Conservation (phyloP, 805 yeast species). For the Candida railenensis region DNA sequence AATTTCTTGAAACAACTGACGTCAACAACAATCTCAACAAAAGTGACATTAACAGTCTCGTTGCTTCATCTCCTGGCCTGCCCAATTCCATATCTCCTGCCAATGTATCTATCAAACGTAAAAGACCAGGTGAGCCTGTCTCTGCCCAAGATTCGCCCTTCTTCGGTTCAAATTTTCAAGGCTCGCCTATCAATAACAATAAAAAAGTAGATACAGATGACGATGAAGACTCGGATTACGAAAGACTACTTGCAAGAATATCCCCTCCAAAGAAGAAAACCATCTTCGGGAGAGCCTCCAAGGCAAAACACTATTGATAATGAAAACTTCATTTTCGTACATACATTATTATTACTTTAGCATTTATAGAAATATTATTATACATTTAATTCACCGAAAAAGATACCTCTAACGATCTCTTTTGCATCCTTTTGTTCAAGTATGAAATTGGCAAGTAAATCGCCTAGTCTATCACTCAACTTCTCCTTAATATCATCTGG, state of each 20-base stretch:
- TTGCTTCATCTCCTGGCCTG: constrained; percentile 6
- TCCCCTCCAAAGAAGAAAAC: constrained; percentile 2
- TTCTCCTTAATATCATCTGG: constrained; percentile 36
- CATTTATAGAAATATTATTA: constrained; percentile 7
- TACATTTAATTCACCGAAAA: constrained; percentile 59
- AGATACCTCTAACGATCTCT: constrained; percentile 60
- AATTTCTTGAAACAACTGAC: constrained; percentile 2
- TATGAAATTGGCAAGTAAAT: constrained; percentile 50
- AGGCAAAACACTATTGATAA: not conserved
- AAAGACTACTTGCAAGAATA: constrained; percentile 3
- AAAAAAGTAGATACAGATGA: constrained; percentile 6
- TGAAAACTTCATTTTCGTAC: too few relatives aligned
- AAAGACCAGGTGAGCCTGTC: constrained; percentile 37
- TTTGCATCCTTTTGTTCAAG: constrained; percentile 47
- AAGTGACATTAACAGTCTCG: not conserved
- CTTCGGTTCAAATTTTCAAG: constrained; percentile 19
- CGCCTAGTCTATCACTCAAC: constrained; percentile 61
- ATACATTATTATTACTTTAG: not conserved
- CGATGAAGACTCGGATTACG: constrained; percentile 10
- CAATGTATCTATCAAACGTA: constrained; percentile 8
- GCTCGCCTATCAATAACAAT: constrained; percentile 13
- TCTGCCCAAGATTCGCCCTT: constrained; percentile 37
- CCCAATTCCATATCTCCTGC: not conserved
- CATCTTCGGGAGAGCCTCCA: constrained; percentile 5
- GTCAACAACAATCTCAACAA: not conserved